Conservation (phyloP, 345 rosid species). For the Moringa oleifera region DNA sequence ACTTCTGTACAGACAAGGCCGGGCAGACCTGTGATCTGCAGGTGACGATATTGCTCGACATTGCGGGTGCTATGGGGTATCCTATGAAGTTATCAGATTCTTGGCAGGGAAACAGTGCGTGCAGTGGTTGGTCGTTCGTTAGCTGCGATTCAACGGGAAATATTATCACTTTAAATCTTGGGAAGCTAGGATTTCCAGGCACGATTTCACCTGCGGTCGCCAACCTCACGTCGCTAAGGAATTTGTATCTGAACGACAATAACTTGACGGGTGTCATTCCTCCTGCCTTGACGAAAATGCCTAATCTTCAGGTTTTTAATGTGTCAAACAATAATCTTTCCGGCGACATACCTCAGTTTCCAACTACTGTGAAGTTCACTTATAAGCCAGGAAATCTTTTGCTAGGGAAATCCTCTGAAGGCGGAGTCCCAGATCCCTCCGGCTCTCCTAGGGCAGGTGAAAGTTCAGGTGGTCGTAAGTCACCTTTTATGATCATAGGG, state of each 20-base stretch:
- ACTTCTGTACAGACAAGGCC: slow-evolving; percentile 36
- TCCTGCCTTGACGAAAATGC: slow-evolving; percentile 40
- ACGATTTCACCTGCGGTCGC: slow-evolving; percentile 55
- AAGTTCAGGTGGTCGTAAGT: slow-evolving; percentile 19
- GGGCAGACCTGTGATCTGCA: slow-evolving; percentile 49
- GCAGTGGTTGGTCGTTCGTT: slow-evolving; percentile 49
- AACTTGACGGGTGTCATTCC: slow-evolving; percentile 60
- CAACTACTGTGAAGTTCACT: slow-evolving; percentile 31
- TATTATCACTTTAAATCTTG: slow-evolving; percentile 41
- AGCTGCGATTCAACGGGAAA: slow-evolving; percentile 38
- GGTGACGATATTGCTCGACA: slow-evolving; percentile 49
- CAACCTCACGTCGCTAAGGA: slow-evolving; percentile 47
- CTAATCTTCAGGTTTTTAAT: slow-evolving; percentile 42
- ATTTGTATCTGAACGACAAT: slow-evolving; percentile 50
- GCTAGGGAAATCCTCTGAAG: slow-evolving; percentile 32
- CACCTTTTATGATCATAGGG: slow-evolving; percentile 39
- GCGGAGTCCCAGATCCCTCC: slow-evolving; percentile 10
- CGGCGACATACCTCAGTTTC: slow-evolving; percentile 43
- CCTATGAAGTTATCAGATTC: slow-evolving; percentile 52
- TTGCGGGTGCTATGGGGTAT: slow-evolving; percentile 63
- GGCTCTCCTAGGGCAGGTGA: slow-evolving; percentile 10
- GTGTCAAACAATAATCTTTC: slow-evolving; percentile 71
- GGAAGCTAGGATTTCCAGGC: slow-evolving; percentile 44
- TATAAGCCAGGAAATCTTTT: slow-evolving; percentile 43
- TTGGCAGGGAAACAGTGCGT: slow-evolving; percentile 74